phyloP scores from a whole-genome alignment of 2,329 filamentous ascomycete genomes.

The Colletotrichum ledebouriae region DNA sequence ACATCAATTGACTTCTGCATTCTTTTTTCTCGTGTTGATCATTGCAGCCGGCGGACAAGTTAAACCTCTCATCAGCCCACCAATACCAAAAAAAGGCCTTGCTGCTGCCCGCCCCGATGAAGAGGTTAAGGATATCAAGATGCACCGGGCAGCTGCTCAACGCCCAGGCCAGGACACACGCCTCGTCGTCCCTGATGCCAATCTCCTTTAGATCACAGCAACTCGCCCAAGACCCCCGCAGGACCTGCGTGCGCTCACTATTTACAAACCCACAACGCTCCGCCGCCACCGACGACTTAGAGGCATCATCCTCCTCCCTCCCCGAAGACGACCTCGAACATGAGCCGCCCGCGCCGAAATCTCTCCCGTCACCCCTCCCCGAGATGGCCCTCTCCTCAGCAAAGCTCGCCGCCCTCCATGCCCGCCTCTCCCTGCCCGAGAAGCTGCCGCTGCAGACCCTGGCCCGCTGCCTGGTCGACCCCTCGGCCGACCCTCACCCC shows the following conservation, averaged over 20 bases:
- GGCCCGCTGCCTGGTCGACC: conserved; percentile 86
- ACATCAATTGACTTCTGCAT: conserved; percentile 29
- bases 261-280: conserved; percentile 16
- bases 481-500: conserved; percentile 83
- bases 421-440: conserved; percentile 84
- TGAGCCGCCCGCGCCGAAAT: conserved; percentile 51
- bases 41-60: neutral
- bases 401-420: conserved; percentile 93
- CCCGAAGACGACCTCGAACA: conserved; percentile 49
- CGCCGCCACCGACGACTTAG: conserved; percentile 19
- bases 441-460: conserved; percentile 89
- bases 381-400: conserved; percentile 78
- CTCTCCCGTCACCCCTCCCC: conserved; percentile 78
- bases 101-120: conserved; percentile 50
- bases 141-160: conserved; percentile 58
- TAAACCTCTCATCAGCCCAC: conserved; percentile 13
- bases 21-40: conserved; percentile 11
- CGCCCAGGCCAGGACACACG: conserved; percentile 47
- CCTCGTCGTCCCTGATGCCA: conserved; percentile 38
- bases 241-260: conserved; percentile 34
- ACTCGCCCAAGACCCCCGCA: conserved; percentile 12
- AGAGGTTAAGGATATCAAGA: conserved; percentile 58
- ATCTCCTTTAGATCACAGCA: conserved; percentile 42
- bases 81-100: neutral
- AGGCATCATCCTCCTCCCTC: conserved; percentile 39